Conservation (phyloP, 495 filamentous ascomycete species). For the Aspergillus diversus region DNA sequence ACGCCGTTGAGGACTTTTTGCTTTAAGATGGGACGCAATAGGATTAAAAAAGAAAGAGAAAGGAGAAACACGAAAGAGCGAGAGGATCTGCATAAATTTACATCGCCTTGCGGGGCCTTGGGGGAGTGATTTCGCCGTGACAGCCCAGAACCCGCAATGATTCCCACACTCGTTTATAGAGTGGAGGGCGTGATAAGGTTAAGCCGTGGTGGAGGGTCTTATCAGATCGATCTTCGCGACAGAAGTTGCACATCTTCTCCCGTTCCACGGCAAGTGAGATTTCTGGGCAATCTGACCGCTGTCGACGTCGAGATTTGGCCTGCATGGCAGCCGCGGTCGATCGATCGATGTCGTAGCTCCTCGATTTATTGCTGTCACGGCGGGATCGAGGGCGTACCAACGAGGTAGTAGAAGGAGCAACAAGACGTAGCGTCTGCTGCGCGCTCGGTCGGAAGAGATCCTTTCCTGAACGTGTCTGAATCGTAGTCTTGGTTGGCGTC, state of each 20-base stretch:
- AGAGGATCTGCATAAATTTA: conserved; percentile 2
- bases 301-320: conserved; percentile 43
- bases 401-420: conserved; percentile 46
- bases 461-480: conserved; percentile 32
- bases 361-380: conserved; percentile 31
- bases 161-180: conserved; percentile 38
- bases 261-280: conserved; percentile 13
- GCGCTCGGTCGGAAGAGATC: conserved; percentile 34
- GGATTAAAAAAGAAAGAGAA: neutral
- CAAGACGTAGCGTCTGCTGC: conserved; percentile 43
- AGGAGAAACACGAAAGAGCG: neutral
- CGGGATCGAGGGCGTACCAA: conserved; percentile 36
- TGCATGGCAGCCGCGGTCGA: conserved; percentile 46
- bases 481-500: conserved; percentile 14
- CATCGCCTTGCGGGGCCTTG: conserved; percentile 22
- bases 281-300: conserved; percentile 37
- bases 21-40: neutral
- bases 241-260: conserved; percentile 40
- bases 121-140: conserved; percentile 25
- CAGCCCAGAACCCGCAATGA: conserved; percentile 35
- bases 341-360: conserved; percentile 39
- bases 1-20: conserved; percentile 17
- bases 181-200: conserved; percentile 26
- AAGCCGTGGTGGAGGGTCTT: conserved; percentile 26
- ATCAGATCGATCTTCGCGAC: conserved; percentile 43